Conservation (phyloP, 148 eudicot genomes). For the Chenopodium formosanum region DNA sequence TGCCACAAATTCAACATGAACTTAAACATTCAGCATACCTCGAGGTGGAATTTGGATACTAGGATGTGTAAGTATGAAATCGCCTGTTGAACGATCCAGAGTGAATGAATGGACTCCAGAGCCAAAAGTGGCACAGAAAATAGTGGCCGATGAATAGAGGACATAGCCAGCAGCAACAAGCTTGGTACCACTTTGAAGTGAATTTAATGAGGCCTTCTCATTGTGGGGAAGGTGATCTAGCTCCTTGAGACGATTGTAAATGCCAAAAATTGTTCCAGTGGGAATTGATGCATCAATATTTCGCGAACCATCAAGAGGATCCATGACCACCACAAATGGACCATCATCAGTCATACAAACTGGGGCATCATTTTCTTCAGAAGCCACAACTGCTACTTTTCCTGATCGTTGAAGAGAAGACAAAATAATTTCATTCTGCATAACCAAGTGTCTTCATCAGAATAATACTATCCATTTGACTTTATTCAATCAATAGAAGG, state of each 20-base stretch:
- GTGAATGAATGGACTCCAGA: slow-evolving; percentile 83
- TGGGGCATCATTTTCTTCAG: slow-evolving; percentile 96
- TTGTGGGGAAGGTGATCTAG: slow-evolving; percentile 64
- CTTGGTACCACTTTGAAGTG: slow-evolving; percentile 78
- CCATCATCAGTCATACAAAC: slow-evolving; percentile 73
- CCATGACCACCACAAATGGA: slow-evolving; percentile 91
- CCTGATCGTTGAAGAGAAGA: slow-evolving; percentile 74
- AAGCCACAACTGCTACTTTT: slow-evolving; percentile 94
- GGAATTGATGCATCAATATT: slow-evolving; percentile 98
- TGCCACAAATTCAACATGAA: slow-evolving; percentile 7
- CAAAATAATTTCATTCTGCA: slow-evolving; percentile 86
- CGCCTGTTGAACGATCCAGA: slow-evolving; percentile 80
- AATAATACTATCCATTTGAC: neutral
- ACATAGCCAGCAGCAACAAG: slow-evolving; percentile 92
- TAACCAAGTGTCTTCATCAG: neutral
- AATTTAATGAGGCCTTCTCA: slow-evolving; percentile 76
- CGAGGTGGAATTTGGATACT: slow-evolving; percentile 74
- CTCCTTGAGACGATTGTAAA: slow-evolving; percentile 71
- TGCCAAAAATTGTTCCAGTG: slow-evolving; percentile 92
- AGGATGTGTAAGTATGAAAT: slow-evolving; percentile 82
- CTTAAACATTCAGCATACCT: slow-evolving; percentile 38
- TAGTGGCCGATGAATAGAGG: slow-evolving; percentile 97
- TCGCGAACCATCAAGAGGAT: slow-evolving; percentile 95
- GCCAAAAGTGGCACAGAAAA: slow-evolving; percentile 82
- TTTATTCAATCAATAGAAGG: neutral